phyloP scores from a whole-genome alignment of 768 basidiomycete genomes.

The Tulasnella sp. region DNA sequence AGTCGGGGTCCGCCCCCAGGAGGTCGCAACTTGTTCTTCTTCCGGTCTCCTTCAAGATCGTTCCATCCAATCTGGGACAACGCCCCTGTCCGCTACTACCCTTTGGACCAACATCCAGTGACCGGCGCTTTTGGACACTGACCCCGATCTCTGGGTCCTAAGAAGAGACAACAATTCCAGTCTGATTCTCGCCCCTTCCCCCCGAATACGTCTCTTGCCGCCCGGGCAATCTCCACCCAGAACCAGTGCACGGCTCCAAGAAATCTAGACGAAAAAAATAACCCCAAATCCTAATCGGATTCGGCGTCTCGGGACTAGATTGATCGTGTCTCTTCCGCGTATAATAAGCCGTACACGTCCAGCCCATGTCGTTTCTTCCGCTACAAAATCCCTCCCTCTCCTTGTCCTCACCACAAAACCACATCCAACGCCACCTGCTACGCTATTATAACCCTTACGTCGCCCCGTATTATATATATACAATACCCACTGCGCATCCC shows the following conservation, averaged over 20 bases:
- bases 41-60: background rate
- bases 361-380: background rate
- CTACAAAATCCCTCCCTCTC: background rate
- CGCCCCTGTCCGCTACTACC: background rate
- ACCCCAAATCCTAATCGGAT: background rate
- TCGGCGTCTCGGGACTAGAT: background rate
- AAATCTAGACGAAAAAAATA: background rate
- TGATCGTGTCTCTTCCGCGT: background rate
- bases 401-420: background rate
- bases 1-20: background rate
- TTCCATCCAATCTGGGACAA: background rate
- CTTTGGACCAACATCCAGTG: background rate
- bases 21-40: background rate
- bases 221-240: constrained; percentile 4
- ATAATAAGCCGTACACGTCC: background rate
- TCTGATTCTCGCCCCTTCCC: background rate
- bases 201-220: background rate
- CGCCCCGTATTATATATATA: background rate
- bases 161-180: background rate
- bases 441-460: background rate
- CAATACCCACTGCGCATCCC: background rate
- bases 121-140: background rate
- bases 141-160: background rate
- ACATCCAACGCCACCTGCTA: background rate
- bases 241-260: background rate